phyloP scores from a whole-genome alignment of 108 stramenopile species.

The Schizochytrium sp. region DNA sequence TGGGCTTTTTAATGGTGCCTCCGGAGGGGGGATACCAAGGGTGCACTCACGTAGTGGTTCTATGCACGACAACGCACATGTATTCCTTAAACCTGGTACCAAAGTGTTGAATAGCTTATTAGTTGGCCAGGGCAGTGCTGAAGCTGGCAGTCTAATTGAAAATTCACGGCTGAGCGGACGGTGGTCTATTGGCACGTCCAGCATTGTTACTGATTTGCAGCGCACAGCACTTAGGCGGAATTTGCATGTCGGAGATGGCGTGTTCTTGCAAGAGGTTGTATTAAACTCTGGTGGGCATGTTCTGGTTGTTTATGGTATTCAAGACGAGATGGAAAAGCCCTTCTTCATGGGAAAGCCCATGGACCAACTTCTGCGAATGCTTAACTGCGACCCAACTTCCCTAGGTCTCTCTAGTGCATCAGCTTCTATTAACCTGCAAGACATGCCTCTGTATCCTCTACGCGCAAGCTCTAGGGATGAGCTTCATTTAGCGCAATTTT shows the following conservation, averaged over 20 bases:
- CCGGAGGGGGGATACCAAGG: not conserved
- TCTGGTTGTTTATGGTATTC: not conserved
- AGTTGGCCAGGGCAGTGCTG: not conserved
- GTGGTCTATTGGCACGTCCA: not conserved
- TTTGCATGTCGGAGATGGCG: not conserved
- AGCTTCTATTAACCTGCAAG: not conserved
- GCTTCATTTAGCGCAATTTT: conserved; percentile 15
- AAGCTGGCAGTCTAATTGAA: not conserved
- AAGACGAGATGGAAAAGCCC: not conserved
- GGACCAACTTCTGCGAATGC: not conserved
- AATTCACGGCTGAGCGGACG: not conserved
- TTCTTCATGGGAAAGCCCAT: not conserved
- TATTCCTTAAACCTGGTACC: not conserved
- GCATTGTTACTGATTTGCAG: not conserved
- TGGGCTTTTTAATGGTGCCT: not conserved
- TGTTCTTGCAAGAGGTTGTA: not conserved
- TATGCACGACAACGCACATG: not conserved
- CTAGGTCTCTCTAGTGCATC: not conserved
- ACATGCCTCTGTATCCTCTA: not conserved
- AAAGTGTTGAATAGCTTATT: conserved; percentile 24
- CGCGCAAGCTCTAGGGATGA: not conserved
- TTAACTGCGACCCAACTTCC: not conserved
- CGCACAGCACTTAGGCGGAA: not conserved
- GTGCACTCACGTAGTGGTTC: conserved; percentile 9
- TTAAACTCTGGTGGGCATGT: not conserved